Evolutionary conservation across 2,329 filamentous ascomycete species (phyloP).

Genomic region (Fusarium heterosporum): DNA sequence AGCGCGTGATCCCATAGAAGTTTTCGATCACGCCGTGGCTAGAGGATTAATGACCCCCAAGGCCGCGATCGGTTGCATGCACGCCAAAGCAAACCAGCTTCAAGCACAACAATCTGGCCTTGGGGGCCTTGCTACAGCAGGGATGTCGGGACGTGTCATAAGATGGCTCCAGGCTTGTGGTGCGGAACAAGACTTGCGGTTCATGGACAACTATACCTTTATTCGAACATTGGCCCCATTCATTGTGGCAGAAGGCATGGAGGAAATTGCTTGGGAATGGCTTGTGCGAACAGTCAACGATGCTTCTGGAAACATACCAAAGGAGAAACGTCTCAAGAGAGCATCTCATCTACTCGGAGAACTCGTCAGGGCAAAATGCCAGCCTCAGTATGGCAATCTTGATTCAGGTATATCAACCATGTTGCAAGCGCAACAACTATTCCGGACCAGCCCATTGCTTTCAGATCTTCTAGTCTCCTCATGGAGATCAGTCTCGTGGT

Average conservation of each 20-base stretch:
- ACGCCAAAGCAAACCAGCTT: conserved; percentile 60
- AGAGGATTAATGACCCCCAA: conserved; percentile 67
- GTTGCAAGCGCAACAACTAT: conserved; percentile 59
- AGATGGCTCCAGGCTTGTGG: conserved; percentile 67
- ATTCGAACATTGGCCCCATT: conserved; percentile 60
- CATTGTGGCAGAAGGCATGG: conserved; percentile 64
- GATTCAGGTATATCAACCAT: conserved; percentile 64
- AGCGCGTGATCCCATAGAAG: conserved; percentile 61
- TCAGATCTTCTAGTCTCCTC: conserved; percentile 54
- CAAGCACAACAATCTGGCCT: conserved; percentile 45
- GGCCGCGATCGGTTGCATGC: conserved; percentile 66
- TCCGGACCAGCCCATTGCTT: conserved; percentile 52
- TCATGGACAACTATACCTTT: conserved; percentile 56
- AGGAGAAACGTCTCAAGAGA: conserved; percentile 44
- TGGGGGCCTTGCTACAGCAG: conserved; percentile 54
- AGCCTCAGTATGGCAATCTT: conserved; percentile 55
- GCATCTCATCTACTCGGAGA: conserved; percentile 52
- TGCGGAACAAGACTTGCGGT: conserved; percentile 58
- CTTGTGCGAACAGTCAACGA: conserved; percentile 56
- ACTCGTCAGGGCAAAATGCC: conserved; percentile 59
- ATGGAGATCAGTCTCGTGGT: conserved; percentile 64
- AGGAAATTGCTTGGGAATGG: conserved; percentile 66
- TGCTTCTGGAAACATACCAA: conserved; percentile 32
- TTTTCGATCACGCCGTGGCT: conserved; percentile 67
- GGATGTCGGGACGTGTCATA: conserved; percentile 61